Evolutionary conservation across 2,329 filamentous ascomycete species (phyloP), one percentile per base, ranked within the genome.

Genomic region (Talaromyces sp.): DNA sequence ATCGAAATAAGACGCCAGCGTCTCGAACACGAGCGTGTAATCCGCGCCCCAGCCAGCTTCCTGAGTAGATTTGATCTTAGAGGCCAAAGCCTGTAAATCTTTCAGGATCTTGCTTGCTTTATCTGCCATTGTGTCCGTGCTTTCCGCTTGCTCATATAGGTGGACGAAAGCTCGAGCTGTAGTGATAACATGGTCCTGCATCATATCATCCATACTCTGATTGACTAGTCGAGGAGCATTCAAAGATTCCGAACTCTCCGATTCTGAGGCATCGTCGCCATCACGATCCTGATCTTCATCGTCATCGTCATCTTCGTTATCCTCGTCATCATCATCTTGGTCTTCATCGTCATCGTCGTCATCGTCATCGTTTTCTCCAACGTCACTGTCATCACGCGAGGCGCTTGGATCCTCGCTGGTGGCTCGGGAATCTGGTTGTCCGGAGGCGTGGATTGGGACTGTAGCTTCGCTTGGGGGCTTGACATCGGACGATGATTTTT

Each of bases 111-210:
- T 85, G 0, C 84, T 83, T 0, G 95, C 94, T 77, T 93, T 93
- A 64, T 89, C 86, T 73, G 91, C 91, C 84, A 96, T 89, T 8
- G 83, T 82, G 72, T 88, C 89, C 31, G 62, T 63, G 19, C 89
- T 88, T 68, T 89, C 87, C 68, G 92, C 89, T 3, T 86, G 88
- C 75, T 97, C 93, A 69, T 98, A 93, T 0, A 86, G 83, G 65
- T 93, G 89, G 41, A 98, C 80, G 74, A 99, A 97, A 63, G 86
- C 90, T 77, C 91, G 91, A 0, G 95, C 93, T 66, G 90, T 86
- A 37, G 87, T 81, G 17, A 89, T 87, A 70, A 97, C 95, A 66
- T 90, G 84, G 62, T 91, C 85, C 68, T 91, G 86, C 74, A 91
- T 85, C 41, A 86, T 69, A 79, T 83, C 63, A 78, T 73, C 76